Evolutionary conservation across 345 rosid genomes (phyloP).

Genomic region (Sisymbrium irio): DNA sequence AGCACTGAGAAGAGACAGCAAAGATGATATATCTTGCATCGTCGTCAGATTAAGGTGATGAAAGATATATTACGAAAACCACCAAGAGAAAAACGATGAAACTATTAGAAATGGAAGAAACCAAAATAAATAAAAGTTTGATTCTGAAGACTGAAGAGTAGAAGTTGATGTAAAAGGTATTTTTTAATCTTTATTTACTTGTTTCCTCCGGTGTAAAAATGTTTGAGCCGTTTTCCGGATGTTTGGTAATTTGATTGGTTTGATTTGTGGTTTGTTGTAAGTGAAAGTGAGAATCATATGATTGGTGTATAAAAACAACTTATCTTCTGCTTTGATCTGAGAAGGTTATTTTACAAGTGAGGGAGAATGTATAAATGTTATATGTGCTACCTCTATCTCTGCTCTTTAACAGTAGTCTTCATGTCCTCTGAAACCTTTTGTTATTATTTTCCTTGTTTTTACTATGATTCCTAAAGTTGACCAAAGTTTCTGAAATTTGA

Average conservation of each 20-base stretch:
- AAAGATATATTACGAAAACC: slow-evolving; percentile 5
- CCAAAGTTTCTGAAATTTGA: no score
- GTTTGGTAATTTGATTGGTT: slow-evolving; percentile 28
- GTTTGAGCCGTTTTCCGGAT: slow-evolving; percentile 15
- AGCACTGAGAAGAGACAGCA: slow-evolving; percentile 62
- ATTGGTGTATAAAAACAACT: slow-evolving; percentile 26
- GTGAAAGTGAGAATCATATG: slow-evolving; percentile 21
- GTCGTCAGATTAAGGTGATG: slow-evolving; percentile 63
- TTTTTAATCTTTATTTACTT: not conserved
- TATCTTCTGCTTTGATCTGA: slow-evolving; percentile 13
- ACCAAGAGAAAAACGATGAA: not conserved
- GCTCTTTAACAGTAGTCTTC: no score
- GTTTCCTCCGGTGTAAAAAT: slow-evolving; percentile 16
- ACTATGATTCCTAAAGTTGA: no score
- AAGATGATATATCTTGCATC: slow-evolving; percentile 77
- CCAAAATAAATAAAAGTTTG: slow-evolving; percentile 15
- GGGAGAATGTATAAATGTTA: not conserved
- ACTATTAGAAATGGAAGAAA: not conserved
- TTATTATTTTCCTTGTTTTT: no score
- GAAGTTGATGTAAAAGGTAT: slow-evolving; percentile 13
- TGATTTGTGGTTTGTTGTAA: slow-evolving; percentile 27
- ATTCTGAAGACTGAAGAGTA: slow-evolving; percentile 7
- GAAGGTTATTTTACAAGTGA: not conserved
- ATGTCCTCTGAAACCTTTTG: no score
- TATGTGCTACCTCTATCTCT: not conserved